Base-by-base conservation (phyloP, 306 rosid species). In the Pyrus pyrifolia region DNA sequence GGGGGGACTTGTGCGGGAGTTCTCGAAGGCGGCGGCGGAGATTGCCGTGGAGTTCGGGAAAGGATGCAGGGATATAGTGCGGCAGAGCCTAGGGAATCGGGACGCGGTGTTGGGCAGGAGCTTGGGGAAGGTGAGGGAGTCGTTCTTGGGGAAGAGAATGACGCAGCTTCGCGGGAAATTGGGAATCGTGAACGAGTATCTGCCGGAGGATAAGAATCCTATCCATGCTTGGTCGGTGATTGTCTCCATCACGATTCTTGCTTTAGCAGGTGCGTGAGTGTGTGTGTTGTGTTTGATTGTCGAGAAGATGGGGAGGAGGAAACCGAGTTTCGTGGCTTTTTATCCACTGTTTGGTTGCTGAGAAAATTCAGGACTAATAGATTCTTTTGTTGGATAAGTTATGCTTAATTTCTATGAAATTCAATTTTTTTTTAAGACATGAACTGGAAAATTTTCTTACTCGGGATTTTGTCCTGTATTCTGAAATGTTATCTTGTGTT, bases 201-300 rank as follows among this genome's bases (percentile, higher is more conserved):
- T 95, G 82, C 96, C 98, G 4, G 98, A 92, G 73, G 98, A 95
- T 74, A 95, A 95, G 84, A 93, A 95, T 25, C 97, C 98, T 2
- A 74, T 95, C 53, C 93, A 94, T 66, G 86, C 86, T 3, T 92
- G 87, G 93, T 83, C 88, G 15, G 91, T 90, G 68, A 86, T 95
- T 22, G 75, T 87, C 69, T 66, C 83, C 70, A 93, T 91, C 85
- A 80, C 77, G 21, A 55, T 87, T 40, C 44, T 93, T 62, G 93
- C 93, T 59, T 87, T 90, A 73, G 80, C 90, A 75, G 98, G 98
- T 93, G 71, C 30, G 75, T 53, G 74, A 60, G 22, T n/a, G 22
- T 59, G 22, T 59, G 38, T 52, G 33, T 57, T 27, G 46, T 72
- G 71, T 60, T 60, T 78, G 55, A 74, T 81, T 77, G 31, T 27